Evolutionary conservation across 1,139 yeast genomes (phyloP).

Genomic region (Citeromyces hawaiiensis): DNA sequence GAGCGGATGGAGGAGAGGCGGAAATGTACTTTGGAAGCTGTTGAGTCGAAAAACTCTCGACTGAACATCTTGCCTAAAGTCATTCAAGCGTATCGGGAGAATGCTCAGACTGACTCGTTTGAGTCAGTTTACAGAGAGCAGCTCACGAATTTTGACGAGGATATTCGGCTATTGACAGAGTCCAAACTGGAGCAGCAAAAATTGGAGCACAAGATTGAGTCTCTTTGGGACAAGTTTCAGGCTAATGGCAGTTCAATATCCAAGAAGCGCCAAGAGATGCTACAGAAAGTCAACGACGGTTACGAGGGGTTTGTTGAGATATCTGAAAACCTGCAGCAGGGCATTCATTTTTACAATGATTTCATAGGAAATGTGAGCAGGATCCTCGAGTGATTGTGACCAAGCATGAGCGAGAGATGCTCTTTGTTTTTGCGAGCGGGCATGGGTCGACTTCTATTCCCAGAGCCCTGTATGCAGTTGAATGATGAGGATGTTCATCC

Average conservation of each 20-base stretch:
- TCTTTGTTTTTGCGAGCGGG: no score
- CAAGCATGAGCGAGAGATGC: background rate
- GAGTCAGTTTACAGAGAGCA: conserved; percentile 20
- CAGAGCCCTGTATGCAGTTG: no score
- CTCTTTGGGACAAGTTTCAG: conserved; percentile 24
- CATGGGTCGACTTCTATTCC: no score
- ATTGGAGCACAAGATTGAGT: conserved; percentile 29
- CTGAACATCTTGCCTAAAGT: conserved; percentile 38
- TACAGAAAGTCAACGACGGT: conserved; percentile 42
- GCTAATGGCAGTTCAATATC: conserved; percentile 16
- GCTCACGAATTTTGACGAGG: conserved; percentile 22
- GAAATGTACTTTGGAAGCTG: conserved; percentile 23
- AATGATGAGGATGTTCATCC: no score
- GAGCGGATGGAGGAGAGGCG: conserved; percentile 20
- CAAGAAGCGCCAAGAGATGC: conserved; percentile 28
- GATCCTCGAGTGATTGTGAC: conserved; percentile 28
- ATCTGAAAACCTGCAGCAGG: conserved; percentile 50
- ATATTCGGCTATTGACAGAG: conserved; percentile 22
- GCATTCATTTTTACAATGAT: conserved; percentile 56
- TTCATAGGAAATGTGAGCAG: conserved; percentile 34
- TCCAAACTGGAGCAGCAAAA: conserved; percentile 27
- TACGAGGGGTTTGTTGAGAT: conserved; percentile 43
- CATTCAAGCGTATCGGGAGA: conserved; percentile 28
- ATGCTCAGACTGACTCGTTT: conserved; percentile 14
- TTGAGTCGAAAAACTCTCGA: conserved; percentile 31